These are phyloP conservation scores for Aspergillus carbonarius DNA, from an alignment of 2,329 filamentous ascomycete species.

Conservation along the genomic window DNA sequence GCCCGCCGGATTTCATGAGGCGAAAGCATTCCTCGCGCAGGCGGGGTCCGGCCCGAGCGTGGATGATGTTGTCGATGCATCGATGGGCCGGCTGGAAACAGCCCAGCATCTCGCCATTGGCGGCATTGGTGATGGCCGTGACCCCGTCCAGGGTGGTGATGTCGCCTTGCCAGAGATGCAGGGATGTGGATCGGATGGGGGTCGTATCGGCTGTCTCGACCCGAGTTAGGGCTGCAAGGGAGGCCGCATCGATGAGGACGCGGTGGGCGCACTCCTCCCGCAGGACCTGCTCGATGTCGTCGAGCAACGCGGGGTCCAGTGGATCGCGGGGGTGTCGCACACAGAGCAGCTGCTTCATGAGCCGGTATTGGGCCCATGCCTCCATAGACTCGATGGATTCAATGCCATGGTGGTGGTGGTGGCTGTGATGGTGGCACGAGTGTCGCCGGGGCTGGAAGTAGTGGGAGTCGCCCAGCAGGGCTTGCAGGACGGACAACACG, in stretches of 20 bases:
- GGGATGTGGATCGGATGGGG: not conserved
- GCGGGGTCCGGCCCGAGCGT: constrained; percentile 22
- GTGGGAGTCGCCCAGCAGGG: not conserved
- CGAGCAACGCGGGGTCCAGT: not conserved
- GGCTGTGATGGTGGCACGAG: not conserved
- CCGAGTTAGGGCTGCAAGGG: not conserved
- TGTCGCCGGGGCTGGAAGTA: not conserved
- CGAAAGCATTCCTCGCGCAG: constrained; percentile 21
- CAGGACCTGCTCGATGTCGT: not conserved
- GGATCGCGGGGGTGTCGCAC: not conserved
- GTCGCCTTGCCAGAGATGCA: constrained; percentile 24
- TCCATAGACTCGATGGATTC: not conserved
- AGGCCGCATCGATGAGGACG: not conserved
- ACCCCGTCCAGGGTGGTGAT: constrained; percentile 21
- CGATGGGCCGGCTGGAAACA: constrained; percentile 24
- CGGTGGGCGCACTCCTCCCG: not conserved
- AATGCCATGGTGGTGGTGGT: not conserved
- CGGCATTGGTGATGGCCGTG: constrained; percentile 26
- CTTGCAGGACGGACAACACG: not conserved
- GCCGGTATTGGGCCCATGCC: not conserved
- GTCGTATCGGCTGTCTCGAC: no score
- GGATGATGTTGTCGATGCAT: constrained; percentile 28
- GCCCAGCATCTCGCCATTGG: constrained; percentile 21
- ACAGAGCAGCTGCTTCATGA: constrained; percentile 3
- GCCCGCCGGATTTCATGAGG: constrained; percentile 12